Evolutionary conservation across 495 filamentous ascomycete species (phyloP).

Genomic region (Bombardia bombarda): DNA sequence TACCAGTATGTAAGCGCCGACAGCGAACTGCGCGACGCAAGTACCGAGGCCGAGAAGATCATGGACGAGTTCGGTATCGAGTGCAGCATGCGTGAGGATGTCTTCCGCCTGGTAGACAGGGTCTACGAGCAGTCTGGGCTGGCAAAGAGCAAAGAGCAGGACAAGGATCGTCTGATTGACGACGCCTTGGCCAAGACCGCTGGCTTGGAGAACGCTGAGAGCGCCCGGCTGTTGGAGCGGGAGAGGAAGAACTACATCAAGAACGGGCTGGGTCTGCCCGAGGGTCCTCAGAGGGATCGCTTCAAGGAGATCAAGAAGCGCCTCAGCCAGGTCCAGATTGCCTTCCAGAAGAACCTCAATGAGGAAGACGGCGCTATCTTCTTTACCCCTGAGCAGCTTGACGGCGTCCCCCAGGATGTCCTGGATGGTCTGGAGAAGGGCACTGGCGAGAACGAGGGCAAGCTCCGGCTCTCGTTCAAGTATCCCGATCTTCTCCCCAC

Average conservation of each 20-base stretch:
- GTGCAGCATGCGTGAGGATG: slow-evolving; percentile 52
- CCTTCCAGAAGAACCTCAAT: slow-evolving; percentile 53
- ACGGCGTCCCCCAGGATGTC: slow-evolving; percentile 51
- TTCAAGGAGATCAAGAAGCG: slow-evolving; percentile 61
- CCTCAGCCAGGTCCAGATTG: slow-evolving; percentile 46
- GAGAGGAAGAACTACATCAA: slow-evolving; percentile 50
- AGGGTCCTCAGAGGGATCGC: slow-evolving; percentile 46
- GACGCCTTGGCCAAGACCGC: slow-evolving; percentile 18
- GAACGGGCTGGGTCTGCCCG: slow-evolving; percentile 47
- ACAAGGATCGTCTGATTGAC: slow-evolving; percentile 26
- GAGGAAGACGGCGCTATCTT: slow-evolving; percentile 54
- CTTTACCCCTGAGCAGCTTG: slow-evolving; percentile 51
- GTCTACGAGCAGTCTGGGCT: slow-evolving; percentile 39
- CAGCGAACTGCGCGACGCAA: slow-evolving; percentile 57
- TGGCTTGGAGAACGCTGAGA: slow-evolving; percentile 37
- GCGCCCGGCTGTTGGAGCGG: slow-evolving; percentile 46
- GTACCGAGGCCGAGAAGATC: slow-evolving; percentile 51
- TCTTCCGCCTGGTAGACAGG: slow-evolving; percentile 50
- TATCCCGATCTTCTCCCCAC: slow-evolving; percentile 56
- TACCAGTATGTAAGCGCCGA: slow-evolving; percentile 74
- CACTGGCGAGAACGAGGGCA: slow-evolving; percentile 57
- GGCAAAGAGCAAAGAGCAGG: slow-evolving; percentile 28
- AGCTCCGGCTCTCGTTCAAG: slow-evolving; percentile 51
- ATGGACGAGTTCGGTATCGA: slow-evolving; percentile 54
- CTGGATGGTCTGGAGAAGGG: slow-evolving; percentile 58